Base-by-base conservation (phyloP, 1,284 basidiomycete genomes). In the Cryptococcus jaspeensis region DNA sequence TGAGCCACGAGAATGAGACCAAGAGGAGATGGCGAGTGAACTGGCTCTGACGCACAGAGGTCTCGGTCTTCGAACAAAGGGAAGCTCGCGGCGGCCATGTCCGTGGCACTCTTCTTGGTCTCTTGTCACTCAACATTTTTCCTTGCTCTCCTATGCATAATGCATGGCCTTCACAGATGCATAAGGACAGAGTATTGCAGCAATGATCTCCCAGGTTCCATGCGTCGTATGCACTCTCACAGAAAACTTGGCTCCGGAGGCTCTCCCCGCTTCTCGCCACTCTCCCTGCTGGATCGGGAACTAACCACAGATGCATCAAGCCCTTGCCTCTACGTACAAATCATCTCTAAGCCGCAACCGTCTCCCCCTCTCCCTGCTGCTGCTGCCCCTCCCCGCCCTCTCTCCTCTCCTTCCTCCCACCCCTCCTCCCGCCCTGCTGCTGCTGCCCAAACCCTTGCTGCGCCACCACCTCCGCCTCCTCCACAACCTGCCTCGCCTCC, bases 391-490 rank as follows among this genome's bases (percentile, higher is more conserved):
- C 55, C 46, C 55, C 53, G 41, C 48, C 59, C 32, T 52, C 37
- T 42, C 50, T 56, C 35, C 41, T 49, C 5, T 43, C 46, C 42
- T 23, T 44, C 42, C 45, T 38, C 18, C 40, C 52, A 5, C 40
- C 52, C 28, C 41, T 44, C 12, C 47, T 32, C 48, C 39, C 42
- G 2, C 52, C 52, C n/a, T 52, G 49, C 9, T 37, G 18, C 53
- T 61, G 57, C 50, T 66, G 64, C 9, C 44, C 49, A 13, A 60
- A 41, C 35, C 66, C 67, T 53, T 67, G 62, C 44, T 63, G 63
- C 43, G 71, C 71, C 28, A 71, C 32, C 42, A 57, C 65, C 66
- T 75, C 72, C 40, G 77, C 75, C 53, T 76, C 73, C 18, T 69
- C 68, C 13, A 78, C 67, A 25, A 71, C 71, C 8, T 50, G 53